Conservation (phyloP, 345 rosid genomes). For the Citrus mangshanensis region DNA sequence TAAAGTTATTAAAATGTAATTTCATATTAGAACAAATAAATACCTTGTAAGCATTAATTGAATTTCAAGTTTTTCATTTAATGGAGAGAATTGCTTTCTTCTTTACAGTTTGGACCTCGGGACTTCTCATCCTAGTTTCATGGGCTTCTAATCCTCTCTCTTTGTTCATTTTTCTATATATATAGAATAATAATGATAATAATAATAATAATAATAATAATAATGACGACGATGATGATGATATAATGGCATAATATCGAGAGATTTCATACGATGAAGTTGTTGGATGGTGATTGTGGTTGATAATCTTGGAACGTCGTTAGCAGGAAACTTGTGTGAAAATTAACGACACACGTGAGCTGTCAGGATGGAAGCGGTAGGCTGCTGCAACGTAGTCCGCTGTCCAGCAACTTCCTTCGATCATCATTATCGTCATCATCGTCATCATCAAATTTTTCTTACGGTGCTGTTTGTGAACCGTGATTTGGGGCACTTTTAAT, state of each 20-base stretch:
- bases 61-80: not conserved
- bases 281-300: not conserved
- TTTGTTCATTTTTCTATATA: too few species aligned
- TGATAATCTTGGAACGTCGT: not conserved
- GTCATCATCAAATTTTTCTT: too few species aligned
- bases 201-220: rapidly evolving
- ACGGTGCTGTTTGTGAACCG: too few species aligned
- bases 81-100: too few species aligned
- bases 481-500: too few species aligned
- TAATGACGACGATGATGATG: rapidly evolving
- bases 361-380: not conserved
- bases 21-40: not conserved
- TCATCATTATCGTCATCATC: too few species aligned
- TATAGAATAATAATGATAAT: too few species aligned
- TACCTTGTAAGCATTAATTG: not conserved
- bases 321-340: not conserved
- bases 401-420: not conserved
- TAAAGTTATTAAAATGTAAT: not conserved
- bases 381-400: not conserved
- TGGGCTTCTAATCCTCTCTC: too few species aligned
- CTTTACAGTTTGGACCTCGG: too few species aligned
- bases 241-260: too few species aligned
- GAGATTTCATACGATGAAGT: too few species aligned
- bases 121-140: too few species aligned
- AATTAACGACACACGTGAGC: not conserved